Conservation (phyloP, 805 yeast species). For the Candida peoriensis region DNA sequence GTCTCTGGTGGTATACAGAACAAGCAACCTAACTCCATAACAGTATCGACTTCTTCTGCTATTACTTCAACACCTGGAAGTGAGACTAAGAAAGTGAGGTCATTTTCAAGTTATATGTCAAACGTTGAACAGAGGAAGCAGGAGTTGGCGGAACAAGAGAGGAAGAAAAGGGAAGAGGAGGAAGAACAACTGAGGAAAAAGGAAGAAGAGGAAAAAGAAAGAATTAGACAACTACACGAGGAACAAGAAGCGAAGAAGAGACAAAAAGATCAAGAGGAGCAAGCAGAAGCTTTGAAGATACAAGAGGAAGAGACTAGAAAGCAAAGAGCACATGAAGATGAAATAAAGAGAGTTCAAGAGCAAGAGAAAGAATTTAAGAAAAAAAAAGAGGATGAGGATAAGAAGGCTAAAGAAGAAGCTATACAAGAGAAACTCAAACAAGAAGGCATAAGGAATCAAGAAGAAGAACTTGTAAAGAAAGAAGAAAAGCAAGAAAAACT, state of each 20-base stretch:
- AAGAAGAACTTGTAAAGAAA: background rate
- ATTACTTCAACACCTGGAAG: background rate
- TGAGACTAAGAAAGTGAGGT: slow-evolving; percentile 2
- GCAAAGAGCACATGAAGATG: slow-evolving; percentile 3
- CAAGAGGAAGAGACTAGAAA: slow-evolving; percentile 1
- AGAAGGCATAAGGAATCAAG: slow-evolving; percentile 1
- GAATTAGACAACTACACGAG: slow-evolving; percentile 1
- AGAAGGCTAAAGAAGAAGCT: slow-evolving; percentile 6
- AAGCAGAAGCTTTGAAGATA: slow-evolving; percentile 1
- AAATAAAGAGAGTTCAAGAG: background rate
- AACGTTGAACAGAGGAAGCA: slow-evolving; percentile 1
- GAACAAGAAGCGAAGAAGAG: slow-evolving; percentile 3
- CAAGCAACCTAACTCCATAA: background rate
- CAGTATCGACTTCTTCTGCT: background rate
- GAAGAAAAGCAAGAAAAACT: background rate
- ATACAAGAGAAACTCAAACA: slow-evolving; percentile 2
- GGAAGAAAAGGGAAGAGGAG: slow-evolving; percentile 2
- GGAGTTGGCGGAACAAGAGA: slow-evolving; percentile 5
- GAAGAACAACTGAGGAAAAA: background rate
- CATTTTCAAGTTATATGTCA: slow-evolving; percentile 6
- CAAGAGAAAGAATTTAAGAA: no score
- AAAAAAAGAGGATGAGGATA: slow-evolving; percentile 7
- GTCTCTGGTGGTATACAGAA: background rate
- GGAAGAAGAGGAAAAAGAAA: slow-evolving; percentile 2
- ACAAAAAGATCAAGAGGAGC: slow-evolving; percentile 1